phyloP scores from a whole-genome alignment of 352 stramenopile species.

The Globisporangium uncinulatum region DNA sequence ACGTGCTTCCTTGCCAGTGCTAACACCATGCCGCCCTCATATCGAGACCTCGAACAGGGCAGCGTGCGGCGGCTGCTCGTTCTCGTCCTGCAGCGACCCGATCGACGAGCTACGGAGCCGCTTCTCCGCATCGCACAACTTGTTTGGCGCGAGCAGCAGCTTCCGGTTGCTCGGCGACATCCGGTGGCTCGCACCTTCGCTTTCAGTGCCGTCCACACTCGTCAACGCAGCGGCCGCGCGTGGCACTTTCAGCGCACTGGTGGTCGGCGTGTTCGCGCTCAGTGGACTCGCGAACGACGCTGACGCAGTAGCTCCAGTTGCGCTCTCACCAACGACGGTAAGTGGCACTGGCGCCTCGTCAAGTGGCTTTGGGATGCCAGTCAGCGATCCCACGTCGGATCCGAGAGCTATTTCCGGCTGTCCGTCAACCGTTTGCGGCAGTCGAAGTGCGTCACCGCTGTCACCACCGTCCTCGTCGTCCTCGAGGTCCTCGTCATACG shows the following conservation, averaged over 20 bases:
- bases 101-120: slow-evolving; percentile 33
- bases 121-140: slow-evolving; percentile 12
- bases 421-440: slow-evolving; percentile 6
- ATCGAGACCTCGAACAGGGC: slow-evolving; percentile 1
- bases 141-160: slow-evolving; percentile 27
- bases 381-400: not conserved
- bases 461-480: slow-evolving; percentile 4
- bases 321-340: not conserved
- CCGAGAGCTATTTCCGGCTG: slow-evolving; percentile 7
- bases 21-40: not conserved
- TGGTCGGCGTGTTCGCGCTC: not conserved
- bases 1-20: not conserved
- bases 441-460: slow-evolving; percentile 9
- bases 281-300: not conserved
- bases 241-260: not conserved
- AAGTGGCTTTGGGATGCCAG: not conserved
- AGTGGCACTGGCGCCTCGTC: not conserved
- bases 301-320: not conserved
- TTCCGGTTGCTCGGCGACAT: slow-evolving; percentile 57
- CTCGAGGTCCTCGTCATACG: slow-evolving; percentile 2
- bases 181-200: too few relatives aligned
- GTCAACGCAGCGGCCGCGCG: not conserved
- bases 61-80: not conserved
- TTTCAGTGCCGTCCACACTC: not conserved
- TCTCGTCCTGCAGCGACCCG: slow-evolving; percentile 31